phyloP scores from a whole-genome alignment of 352 stramenopile genomes.

The Globisporangium nagaii region DNA sequence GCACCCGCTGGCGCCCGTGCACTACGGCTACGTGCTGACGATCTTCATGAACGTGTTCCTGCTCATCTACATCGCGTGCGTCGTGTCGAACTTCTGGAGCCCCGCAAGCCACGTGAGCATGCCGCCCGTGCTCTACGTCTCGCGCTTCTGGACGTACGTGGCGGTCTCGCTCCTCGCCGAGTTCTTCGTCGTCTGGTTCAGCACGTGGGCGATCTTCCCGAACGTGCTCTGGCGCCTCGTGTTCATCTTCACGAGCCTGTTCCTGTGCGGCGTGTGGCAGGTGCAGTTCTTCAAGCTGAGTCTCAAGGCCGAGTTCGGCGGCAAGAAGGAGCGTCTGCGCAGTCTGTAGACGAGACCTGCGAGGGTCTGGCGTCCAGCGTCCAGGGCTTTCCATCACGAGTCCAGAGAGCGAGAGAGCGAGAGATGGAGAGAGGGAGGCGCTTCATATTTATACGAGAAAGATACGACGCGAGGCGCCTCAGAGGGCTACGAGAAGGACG shows the following conservation, averaged over 20 bases:
- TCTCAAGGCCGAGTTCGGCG: constrained; percentile 65
- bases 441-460: constrained; percentile 3
- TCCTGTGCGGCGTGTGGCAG: constrained; percentile 58
- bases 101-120: constrained; percentile 44
- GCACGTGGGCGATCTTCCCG: constrained; percentile 70
- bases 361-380: no score
- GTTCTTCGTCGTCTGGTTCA: constrained; percentile 73
- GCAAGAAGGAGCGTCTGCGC: constrained; percentile 75
- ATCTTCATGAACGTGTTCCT: constrained; percentile 79
- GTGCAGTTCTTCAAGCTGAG: constrained; percentile 62
- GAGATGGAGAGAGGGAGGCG: background rate
- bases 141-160: constrained; percentile 67
- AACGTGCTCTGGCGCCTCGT: constrained; percentile 77
- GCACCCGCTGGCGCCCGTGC: constrained; percentile 61
- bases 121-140: constrained; percentile 67
- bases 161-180: constrained; percentile 35
- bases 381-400: no score
- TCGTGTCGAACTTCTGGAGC: constrained; percentile 80
- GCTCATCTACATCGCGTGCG: constrained; percentile 67
- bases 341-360: no score
- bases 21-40: constrained; percentile 71
- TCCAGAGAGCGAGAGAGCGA: background rate
- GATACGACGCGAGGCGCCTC: constrained; percentile 1
- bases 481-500: background rate
- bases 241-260: constrained; percentile 41